phyloP scores from a whole-genome alignment of 345 rosid species.

The Bruguiera parviflora region DNA sequence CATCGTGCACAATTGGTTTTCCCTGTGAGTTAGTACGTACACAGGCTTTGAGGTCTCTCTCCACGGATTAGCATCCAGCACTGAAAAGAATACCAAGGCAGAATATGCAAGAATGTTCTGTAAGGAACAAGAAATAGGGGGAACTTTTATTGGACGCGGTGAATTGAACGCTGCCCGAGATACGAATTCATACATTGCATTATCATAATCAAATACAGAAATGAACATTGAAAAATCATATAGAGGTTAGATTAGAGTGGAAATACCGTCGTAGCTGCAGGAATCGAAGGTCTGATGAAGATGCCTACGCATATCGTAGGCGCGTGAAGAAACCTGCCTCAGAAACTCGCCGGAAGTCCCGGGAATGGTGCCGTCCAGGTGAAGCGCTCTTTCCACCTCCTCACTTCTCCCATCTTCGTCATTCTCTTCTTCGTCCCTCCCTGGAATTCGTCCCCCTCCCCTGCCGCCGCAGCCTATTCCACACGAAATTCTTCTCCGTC shows the following conservation, averaged over 20 bases:
- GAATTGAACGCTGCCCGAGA: too few relatives aligned
- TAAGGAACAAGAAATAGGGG: neutral
- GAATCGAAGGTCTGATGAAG: constrained; percentile 74
- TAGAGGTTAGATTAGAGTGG: neutral
- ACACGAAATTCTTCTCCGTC: constrained; percentile 33
- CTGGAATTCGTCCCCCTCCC: constrained; percentile 21
- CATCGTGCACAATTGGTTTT: constrained; percentile 90
- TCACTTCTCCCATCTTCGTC: constrained; percentile 43
- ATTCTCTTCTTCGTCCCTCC: constrained; percentile 21
- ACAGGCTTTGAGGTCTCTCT: constrained; percentile 82
- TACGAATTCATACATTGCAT: too few relatives aligned
- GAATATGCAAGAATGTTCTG: constrained; percentile 6
- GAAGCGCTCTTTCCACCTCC: constrained; percentile 82
- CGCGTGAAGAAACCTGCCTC: constrained; percentile 86
- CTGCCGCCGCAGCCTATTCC: constrained; percentile 14
- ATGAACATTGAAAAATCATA: neutral
- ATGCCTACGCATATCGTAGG: constrained; percentile 91
- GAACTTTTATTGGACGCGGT: too few relatives aligned
- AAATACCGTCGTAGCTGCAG: constrained; percentile 86
- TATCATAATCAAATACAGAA: neutral
- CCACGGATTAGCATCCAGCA: constrained; percentile 95
- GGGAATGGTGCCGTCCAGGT: constrained; percentile 89
- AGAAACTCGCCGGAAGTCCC: constrained; percentile 79
- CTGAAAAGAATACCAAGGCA: constrained; percentile 35
- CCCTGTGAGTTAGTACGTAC: constrained; percentile 70